phyloP scores from a whole-genome alignment of 2,329 filamentous ascomycete species.

The Magnaporthales sp. region DNA sequence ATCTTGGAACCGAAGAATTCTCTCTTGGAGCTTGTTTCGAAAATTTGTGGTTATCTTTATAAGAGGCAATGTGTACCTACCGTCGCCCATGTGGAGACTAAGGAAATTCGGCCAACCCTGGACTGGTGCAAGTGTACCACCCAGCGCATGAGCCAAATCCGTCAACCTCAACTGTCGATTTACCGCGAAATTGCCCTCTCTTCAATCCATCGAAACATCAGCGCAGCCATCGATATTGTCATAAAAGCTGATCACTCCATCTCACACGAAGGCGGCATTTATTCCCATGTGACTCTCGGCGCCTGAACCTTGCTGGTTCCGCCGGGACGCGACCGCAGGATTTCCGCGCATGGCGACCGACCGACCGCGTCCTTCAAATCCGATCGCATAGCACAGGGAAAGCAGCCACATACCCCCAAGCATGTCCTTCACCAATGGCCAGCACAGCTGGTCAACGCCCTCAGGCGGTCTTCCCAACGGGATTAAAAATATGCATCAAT shows the following conservation, averaged over 20 bases:
- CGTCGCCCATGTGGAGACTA: background rate
- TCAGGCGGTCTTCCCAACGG: constrained; percentile 38
- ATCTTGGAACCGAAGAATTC: background rate
- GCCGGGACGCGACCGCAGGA: constrained; percentile 38
- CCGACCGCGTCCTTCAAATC: constrained; percentile 31
- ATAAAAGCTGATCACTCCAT: constrained; percentile 33
- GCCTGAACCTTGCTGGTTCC: constrained; percentile 34
- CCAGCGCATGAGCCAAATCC: constrained; percentile 1
- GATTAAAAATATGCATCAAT: constrained; percentile 42
- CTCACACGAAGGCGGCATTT: constrained; percentile 44
- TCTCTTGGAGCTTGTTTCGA: background rate
- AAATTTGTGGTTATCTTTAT: background rate
- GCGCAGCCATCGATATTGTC: constrained; percentile 30
- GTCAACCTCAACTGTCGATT: constrained; percentile 48
- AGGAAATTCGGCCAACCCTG: constrained; percentile 6
- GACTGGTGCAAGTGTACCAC: constrained; percentile 3
- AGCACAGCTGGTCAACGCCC: constrained; percentile 56
- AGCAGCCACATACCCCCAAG: constrained; percentile 20
- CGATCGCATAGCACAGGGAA: constrained; percentile 25
- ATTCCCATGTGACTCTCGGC: constrained; percentile 39
- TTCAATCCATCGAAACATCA: constrained; percentile 42
- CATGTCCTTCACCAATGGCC: constrained; percentile 47
- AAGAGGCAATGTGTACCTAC: background rate
- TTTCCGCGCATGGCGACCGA: constrained; percentile 46
- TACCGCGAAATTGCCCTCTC: constrained; percentile 39